Base-by-base conservation (phyloP, 2,329 filamentous ascomycete species). In the Claviceps cyperi region DNA sequence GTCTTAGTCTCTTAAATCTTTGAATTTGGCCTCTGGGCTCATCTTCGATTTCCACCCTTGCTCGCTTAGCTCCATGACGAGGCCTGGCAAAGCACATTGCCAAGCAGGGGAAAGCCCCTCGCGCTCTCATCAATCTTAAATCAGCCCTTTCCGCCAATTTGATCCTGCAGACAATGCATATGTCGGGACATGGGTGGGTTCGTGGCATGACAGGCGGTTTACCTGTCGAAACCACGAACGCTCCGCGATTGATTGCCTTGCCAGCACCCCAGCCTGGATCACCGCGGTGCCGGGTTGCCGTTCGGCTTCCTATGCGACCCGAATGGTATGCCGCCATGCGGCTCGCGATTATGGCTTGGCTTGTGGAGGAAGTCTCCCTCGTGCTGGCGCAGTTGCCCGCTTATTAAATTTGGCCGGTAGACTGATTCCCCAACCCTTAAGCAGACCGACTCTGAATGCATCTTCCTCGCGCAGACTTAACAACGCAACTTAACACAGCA, bases 261-360 rank as follows among this genome's bases (percentile, higher is more conserved):
- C 55, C 63, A 24, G 40, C 39, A 9, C 39, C 39, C 47, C 40
- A 14, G 47, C 47, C 41, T 56, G 60, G 56, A 52, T 41, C 48
- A 28, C 21, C 5, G n/a, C 28, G 45, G 19, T 44, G 40, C 43
- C n/a, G 22, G 48, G 38, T 44, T 51, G 39, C 21, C 66, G 43
- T 45, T 13, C 43, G 19, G 11, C 14, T 62, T 70, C 65, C 68
- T 68, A 72, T 74, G 64, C 72, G 72, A 66, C 67, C 75, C 74
- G 76, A 75, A 77, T 73, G 58, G 24, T 28, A 11, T 55, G 56
- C 54, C 51, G 54, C 55, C 9, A 11, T 55, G 56, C 54, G 51
- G 54, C 55, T 45, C 39, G 32, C 32, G 54, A 56, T 52, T 40
- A 44, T 51, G 46, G 9, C 28, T 32, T 32, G 28, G 28, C 28